phyloP scores from a whole-genome alignment of 139 green algal genomes.

The Monoraphidium neglectum region DNA sequence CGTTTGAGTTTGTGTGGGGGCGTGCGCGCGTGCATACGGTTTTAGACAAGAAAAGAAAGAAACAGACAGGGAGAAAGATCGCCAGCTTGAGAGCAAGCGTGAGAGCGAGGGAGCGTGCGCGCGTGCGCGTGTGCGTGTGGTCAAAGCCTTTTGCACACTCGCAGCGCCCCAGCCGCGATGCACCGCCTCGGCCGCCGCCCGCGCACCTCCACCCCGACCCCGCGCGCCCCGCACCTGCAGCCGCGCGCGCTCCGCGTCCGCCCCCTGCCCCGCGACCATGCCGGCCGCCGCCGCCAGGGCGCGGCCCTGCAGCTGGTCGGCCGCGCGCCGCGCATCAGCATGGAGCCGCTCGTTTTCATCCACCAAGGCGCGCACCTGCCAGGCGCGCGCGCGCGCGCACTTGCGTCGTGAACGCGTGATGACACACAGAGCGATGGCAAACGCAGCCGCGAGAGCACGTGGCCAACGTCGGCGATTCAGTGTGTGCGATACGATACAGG shows the following conservation, averaged over 20 bases:
- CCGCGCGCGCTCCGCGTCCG: constrained; percentile 24
- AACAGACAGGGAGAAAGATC: no score
- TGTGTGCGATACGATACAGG: not conserved
- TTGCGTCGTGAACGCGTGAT: not conserved
- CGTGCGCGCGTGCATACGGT: no score
- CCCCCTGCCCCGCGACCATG: not conserved
- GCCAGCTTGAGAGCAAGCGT: no score
- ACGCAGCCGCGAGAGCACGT: not conserved
- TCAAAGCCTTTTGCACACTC: no score
- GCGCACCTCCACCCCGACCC: not conserved
- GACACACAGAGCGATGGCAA: not conserved
- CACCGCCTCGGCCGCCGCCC: not conserved
- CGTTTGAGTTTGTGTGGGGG: no score
- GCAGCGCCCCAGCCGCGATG: not conserved
- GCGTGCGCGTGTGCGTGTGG: no score
- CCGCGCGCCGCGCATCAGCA: constrained; percentile 4
- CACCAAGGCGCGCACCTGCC: constrained; percentile 48
- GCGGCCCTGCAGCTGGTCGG: constrained; percentile 5
- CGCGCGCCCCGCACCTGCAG: constrained; percentile 22
- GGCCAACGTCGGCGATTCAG: not conserved
- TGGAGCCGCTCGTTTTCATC: constrained; percentile 55
- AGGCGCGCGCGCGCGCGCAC: not conserved
- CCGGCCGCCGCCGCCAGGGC: constrained; percentile 8
- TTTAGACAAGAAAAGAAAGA: no score
- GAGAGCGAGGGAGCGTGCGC: no score